phyloP scores from a whole-genome alignment of 2,329 filamentous ascomycete genomes.

The Neofusicoccum kwambonambiense region DNA sequence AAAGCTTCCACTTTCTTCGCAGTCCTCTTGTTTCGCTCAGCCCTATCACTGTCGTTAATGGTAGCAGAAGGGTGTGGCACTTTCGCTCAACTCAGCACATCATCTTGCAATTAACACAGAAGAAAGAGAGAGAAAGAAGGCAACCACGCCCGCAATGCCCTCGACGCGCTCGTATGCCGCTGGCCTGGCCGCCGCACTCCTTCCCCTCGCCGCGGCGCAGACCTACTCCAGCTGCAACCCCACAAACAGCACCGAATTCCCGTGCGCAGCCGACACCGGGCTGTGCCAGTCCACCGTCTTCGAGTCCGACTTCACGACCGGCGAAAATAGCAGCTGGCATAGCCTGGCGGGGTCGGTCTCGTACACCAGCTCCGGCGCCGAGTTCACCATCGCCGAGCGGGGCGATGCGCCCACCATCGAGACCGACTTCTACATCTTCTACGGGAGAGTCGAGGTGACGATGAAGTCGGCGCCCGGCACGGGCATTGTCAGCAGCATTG shows the following conservation, averaged over 20 bases:
- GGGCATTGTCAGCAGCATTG: conserved; percentile 21
- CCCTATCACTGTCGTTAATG: not conserved
- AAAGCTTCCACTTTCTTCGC: not conserved
- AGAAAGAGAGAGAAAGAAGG: not conserved
- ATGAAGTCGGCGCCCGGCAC: conserved; percentile 21
- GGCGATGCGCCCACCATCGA: conserved; percentile 61
- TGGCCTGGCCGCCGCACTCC: conserved; percentile 25
- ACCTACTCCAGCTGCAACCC: conserved; percentile 46
- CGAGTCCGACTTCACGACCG: conserved; percentile 48
- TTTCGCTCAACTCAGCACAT: not conserved
- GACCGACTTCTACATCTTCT: conserved; percentile 25
- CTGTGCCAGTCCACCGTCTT: conserved; percentile 48
- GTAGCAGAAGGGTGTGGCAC: too few relatives aligned
- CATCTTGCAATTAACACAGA: not conserved
- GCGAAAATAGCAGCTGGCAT: conserved; percentile 55
- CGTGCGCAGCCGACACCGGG: conserved; percentile 41
- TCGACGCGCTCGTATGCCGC: not conserved
- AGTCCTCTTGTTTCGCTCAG: not conserved
- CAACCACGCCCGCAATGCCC: not conserved
- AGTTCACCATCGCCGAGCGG: conserved; percentile 66
- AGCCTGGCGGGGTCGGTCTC: conserved; percentile 61
- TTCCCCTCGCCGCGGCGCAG: conserved; percentile 34
- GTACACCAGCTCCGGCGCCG: conserved; percentile 61
- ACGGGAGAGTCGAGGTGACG: conserved; percentile 22
- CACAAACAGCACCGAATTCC: conserved; percentile 31